Base-by-base conservation (phyloP, 2,329 filamentous ascomycete genomes). In the Fusarium torulosum region DNA sequence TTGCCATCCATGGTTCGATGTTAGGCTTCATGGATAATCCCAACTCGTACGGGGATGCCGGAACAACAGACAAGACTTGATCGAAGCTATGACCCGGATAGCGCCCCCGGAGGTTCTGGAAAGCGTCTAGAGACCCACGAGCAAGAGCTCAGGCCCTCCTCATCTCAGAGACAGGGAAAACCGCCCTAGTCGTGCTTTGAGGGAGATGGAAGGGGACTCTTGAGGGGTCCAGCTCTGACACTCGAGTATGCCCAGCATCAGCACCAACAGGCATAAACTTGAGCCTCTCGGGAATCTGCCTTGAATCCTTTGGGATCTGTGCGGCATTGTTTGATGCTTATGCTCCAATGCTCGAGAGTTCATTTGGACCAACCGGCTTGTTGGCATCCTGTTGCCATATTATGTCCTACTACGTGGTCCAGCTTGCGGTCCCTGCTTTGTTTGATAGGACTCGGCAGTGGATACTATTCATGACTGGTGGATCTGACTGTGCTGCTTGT, bases 161-260 rank as follows among this genome's bases (percentile, higher is more conserved):
- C 31, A 49, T 57, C 40, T 52, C 68, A 67, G 67, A 73, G 69
- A 73, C 70, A 49, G 37, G 29, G 42, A 35, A 51, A 49, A 43
- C 31, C 61, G 23, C 47, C 49, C 53, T 40, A 45, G 45, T 31
- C 25, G 23, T 15, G 44, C n/a, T 63, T 56, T 70, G 67, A 66
- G 62, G 71, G 71, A 73, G 67, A 71, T 73, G 66, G 67, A 64
- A 73, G 71, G 71, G 69, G 69, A 47, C 53, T 59, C 42, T 49
- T 47, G 37, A 49, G 51, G 49, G 52, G 46, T 33, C 52, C 8
- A 20, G 17, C 20, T 46, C 40, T 44, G 41, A 67, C 49, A 42
- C 14, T 43, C 20, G 14, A 29, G 19, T 33, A 41, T 20, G 29
- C 35, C 44, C 21, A 17, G 27, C 19, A 25, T n/a, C 41, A 60